These are phyloP conservation scores for Yamadazyma atmosphaerica DNA, from an alignment of 1,139 yeast genomes.

Conservation along the genomic window DNA sequence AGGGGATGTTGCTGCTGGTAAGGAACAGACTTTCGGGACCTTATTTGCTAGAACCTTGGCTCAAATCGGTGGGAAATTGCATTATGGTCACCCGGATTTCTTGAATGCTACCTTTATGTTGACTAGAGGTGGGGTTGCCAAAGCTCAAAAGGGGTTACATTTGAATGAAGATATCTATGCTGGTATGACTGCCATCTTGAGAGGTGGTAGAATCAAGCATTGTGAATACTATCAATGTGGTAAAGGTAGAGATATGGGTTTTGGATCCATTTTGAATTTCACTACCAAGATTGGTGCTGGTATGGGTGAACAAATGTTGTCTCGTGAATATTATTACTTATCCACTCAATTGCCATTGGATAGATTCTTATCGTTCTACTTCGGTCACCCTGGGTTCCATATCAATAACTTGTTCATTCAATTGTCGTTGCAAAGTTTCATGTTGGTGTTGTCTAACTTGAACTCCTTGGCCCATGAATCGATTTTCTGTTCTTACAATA, in stretches of 20 bases:
- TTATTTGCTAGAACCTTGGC: slow-evolving; percentile 96
- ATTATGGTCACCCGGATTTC: slow-evolving; percentile 99
- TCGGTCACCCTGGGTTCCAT: slow-evolving; percentile 99
- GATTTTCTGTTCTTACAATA: slow-evolving; percentile 80
- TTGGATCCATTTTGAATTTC: slow-evolving; percentile 96
- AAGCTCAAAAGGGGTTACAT: slow-evolving; percentile 98
- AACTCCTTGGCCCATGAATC: slow-evolving; percentile 91
- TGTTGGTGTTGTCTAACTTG: slow-evolving; percentile 89
- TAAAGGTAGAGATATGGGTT: slow-evolving; percentile 99
- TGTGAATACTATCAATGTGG: slow-evolving; percentile 99
- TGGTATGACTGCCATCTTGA: slow-evolving; percentile 95
- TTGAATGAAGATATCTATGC: slow-evolving; percentile 99
- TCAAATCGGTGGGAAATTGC: slow-evolving; percentile 98
- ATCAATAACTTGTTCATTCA: slow-evolving; percentile 94
- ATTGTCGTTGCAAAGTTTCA: slow-evolving; percentile 87
- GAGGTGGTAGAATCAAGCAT: slow-evolving; percentile 99
- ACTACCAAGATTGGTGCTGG: slow-evolving; percentile 99
- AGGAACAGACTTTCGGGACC: slow-evolving; percentile 99
- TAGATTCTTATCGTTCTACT: slow-evolving; percentile 95
- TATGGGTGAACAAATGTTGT: slow-evolving; percentile 99
- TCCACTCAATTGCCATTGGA: slow-evolving; percentile 97
- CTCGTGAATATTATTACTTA: slow-evolving; percentile 95
- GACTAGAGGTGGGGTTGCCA: slow-evolving; percentile 99
- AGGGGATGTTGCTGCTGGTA: slow-evolving; percentile 99
- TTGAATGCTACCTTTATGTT: slow-evolving; percentile 91